Conservation (phyloP, 2,329 filamentous ascomycete genomes). For the Phyllosticta paracitricarpa region DNA sequence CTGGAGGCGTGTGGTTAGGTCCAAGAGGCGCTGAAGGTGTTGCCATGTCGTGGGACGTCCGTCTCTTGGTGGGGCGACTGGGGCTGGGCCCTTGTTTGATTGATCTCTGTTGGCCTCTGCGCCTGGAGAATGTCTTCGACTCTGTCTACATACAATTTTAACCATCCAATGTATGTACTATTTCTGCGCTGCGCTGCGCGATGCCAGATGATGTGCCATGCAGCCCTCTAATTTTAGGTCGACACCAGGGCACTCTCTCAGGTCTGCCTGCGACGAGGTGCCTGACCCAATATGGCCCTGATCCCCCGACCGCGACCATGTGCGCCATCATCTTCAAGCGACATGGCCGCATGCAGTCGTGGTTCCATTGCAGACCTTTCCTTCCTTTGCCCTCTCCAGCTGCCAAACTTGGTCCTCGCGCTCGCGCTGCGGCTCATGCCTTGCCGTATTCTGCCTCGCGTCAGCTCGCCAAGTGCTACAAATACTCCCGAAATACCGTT, state of each 20-base stretch:
- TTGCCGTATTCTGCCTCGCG: background rate
- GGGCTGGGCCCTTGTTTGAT: background rate
- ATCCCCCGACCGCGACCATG: background rate
- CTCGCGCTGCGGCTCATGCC: background rate
- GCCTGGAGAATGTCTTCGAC: background rate
- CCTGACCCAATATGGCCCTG: background rate
- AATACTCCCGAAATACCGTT: background rate
- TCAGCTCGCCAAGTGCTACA: slow-evolving; percentile 1
- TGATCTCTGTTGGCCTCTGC: background rate
- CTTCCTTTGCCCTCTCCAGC: background rate
- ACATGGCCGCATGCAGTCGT: background rate
- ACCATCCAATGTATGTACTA: too few relatives aligned
- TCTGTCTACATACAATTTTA: too few relatives aligned
- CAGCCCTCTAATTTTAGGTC: background rate
- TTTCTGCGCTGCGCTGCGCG: too few relatives aligned
- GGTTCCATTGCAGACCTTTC: slow-evolving; percentile 8
- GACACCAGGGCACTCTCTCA: background rate
- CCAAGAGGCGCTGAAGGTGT: background rate
- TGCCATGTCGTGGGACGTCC: background rate
- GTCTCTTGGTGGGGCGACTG: background rate
- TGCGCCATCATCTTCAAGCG: background rate
- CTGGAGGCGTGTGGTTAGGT: too few relatives aligned
- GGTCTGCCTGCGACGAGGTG: background rate
- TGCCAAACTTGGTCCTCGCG: background rate
- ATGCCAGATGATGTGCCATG: background rate